phyloP scores from a whole-genome alignment of 2,329 filamentous ascomycete species.

The Neophaeococcomyces aloes region DNA sequence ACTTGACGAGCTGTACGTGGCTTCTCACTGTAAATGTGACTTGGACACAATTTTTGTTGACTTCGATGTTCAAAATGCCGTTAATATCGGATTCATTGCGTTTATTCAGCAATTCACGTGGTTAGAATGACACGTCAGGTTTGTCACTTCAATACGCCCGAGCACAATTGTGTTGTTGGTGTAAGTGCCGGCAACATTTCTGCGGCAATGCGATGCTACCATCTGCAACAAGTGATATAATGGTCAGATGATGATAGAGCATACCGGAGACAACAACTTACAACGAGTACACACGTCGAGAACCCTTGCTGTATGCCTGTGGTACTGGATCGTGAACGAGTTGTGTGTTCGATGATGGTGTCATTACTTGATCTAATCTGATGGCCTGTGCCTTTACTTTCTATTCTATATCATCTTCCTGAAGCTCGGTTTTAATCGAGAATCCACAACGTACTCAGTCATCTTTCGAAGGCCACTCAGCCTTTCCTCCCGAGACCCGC shows the following conservation, averaged over 20 bases:
- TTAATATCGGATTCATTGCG: too few species aligned
- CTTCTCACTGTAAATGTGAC: too few species aligned
- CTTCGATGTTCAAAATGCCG: too few species aligned
- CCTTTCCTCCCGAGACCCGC: conserved; percentile 36
- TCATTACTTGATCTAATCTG: conserved; percentile 55
- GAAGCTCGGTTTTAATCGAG: conserved; percentile 11
- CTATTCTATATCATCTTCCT: conserved; percentile 5
- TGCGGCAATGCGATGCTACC: conserved; percentile 9
- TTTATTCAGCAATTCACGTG: too few species aligned
- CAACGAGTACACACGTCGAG: background rate
- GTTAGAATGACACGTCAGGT: too few species aligned
- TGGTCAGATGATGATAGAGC: conserved; percentile 9
- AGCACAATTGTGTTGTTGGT: too few species aligned
- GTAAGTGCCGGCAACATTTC: conserved; percentile 7
- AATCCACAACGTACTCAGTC: conserved; percentile 18
- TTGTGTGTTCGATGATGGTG: conserved; percentile 32
- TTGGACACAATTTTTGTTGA: too few species aligned
- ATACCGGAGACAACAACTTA: conserved; percentile 4
- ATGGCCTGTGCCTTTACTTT: conserved; percentile 23
- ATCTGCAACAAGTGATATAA: background rate
- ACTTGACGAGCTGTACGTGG: too few species aligned
- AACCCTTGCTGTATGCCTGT: conserved; percentile 5
- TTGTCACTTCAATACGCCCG: too few species aligned
- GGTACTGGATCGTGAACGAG: background rate
- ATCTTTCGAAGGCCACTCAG: conserved; percentile 35